Evolutionary conservation across 192 early-diverging fungal species (phyloP), one percentile per base, ranked within the genome.

Genomic region (Geranomyces variabilis): DNA sequence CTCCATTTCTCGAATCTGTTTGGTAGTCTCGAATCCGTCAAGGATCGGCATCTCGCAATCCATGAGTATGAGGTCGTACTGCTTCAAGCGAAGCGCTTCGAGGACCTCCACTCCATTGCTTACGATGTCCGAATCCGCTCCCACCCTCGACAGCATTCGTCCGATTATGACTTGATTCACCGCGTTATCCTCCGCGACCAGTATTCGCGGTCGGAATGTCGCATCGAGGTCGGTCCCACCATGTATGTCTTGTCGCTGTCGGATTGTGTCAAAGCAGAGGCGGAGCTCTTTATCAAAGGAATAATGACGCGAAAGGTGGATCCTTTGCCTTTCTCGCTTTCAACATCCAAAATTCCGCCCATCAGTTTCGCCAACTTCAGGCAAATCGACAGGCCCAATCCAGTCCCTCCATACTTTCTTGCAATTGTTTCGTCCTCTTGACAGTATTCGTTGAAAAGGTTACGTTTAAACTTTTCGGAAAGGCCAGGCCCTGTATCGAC

Each of bases 371-470:
- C 65, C n/a, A 74, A 26, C n/a, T 45, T 60, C 33, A 67, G 30
- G 48, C 65, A 74, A 29, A 74, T 74, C 8, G 65, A 58, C 12
- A 74, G 58, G 1, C 73, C 73, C 24, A 74, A 36, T 15, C 73
- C 73, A 0, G 73, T 74, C 21, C 73, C 73, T 17, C 73, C 73
- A 44, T 56, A 74, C 46, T 66, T 47, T 30, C 71, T 12, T 14
- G 56, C 56, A 19, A 57, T 57, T 10, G 64, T 48, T 15, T 8
- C 64, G 26, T 66, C 64, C 46, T 66, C 44, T 28, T 66, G 64
- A 13, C 43, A 12, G 45, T 66, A 66, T 8, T 66, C 43, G 9
- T 30, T 47, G 26, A 66, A 66, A 10, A 66, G 34, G 13, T 66
- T 66, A 8, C 28, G 13, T 43, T 15, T 44, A 24, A 66, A 66